Percentiles rank a stretch among this genome's conserved stretches.
phyloP scores from a whole-genome alignment of 1,284 basidiomycete genomes.

The Irpex rosettiformis region DNA sequence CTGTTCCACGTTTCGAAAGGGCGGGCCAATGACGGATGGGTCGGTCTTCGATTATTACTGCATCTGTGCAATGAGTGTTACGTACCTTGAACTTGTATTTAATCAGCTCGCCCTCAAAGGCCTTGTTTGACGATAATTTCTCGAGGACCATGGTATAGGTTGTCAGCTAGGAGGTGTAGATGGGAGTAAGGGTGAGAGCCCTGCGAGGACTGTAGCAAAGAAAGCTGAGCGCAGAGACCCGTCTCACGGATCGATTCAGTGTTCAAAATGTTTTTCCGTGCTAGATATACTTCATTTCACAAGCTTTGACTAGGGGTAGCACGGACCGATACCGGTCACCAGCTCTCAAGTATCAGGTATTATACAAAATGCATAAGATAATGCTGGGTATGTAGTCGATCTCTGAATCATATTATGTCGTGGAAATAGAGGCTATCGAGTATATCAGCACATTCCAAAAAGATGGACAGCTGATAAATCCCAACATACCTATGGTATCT shows the following conservation, averaged over 20 bases:
- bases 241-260: not conserved
- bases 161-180: not conserved
- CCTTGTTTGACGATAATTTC: slow-evolving; percentile 74
- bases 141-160: slow-evolving; percentile 45
- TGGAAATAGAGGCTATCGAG: no score
- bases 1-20: slow-evolving; percentile 24
- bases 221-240: not conserved
- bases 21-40: slow-evolving; percentile 2
- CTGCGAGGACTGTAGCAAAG: not conserved
- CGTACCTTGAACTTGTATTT: slow-evolving; percentile 87
- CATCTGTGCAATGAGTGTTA: slow-evolving; percentile 6
- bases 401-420: not conserved
- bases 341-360: not conserved
- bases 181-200: not conserved
- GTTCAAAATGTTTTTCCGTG: not conserved
- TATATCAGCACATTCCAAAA: no score
- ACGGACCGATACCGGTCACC: not conserved
- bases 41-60: slow-evolving; percentile 17
- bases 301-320: not conserved
- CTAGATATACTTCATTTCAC: not conserved
- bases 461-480: not conserved
- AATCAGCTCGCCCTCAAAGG: slow-evolving; percentile 73
- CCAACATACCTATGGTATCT: not conserved
- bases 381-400: not conserved
- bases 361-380: not conserved